Evolutionary conservation across 495 filamentous ascomycete genomes (phyloP).

Genomic region (Penicillium riverlandense): DNA sequence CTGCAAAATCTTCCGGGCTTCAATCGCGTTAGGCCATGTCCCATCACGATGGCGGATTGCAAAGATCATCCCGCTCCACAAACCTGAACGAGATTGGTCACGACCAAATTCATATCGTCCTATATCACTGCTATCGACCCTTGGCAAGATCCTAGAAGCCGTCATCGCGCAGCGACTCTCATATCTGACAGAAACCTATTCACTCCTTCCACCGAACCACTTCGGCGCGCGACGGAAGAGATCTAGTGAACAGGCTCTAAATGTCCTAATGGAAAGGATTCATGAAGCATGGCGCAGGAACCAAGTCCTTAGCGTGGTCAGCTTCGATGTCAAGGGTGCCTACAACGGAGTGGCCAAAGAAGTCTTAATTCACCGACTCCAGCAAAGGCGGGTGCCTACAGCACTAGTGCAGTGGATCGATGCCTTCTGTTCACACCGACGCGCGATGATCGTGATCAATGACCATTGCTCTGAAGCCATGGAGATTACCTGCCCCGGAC

Average conservation of each 20-base stretch:
- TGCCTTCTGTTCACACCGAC: slow-evolving; percentile 16
- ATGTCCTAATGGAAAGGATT: slow-evolving; percentile 20
- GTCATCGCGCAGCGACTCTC: slow-evolving; percentile 22
- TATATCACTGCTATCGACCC: slow-evolving; percentile 21
- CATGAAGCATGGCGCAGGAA: slow-evolving; percentile 15
- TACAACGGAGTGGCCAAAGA: slow-evolving; percentile 32
- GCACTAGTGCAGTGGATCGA: slow-evolving; percentile 15
- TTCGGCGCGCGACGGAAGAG: neutral
- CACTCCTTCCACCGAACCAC: slow-evolving; percentile 4
- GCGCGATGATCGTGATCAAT: slow-evolving; percentile 2
- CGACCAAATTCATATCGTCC: too few species aligned
- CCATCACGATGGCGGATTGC: slow-evolving; percentile 8
- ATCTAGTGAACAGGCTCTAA: slow-evolving; percentile 14
- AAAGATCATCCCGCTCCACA: slow-evolving; percentile 14
- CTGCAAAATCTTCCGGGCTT: slow-evolving; percentile 11
- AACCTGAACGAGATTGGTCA: slow-evolving; percentile 19
- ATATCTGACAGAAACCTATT: slow-evolving; percentile 15
- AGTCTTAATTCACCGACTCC: slow-evolving; percentile 23
- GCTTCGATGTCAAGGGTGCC: slow-evolving; percentile 36
- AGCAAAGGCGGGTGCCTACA: slow-evolving; percentile 14
- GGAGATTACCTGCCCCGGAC: slow-evolving; percentile 10
- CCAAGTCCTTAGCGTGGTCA: slow-evolving; percentile 19
- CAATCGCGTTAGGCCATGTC: slow-evolving; percentile 6
- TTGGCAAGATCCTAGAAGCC: slow-evolving; percentile 21
- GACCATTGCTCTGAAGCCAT: slow-evolving; percentile 6